Evolutionary conservation across 768 basidiomycete species (phyloP).

Genomic region (Leccinum longicurvipes): DNA sequence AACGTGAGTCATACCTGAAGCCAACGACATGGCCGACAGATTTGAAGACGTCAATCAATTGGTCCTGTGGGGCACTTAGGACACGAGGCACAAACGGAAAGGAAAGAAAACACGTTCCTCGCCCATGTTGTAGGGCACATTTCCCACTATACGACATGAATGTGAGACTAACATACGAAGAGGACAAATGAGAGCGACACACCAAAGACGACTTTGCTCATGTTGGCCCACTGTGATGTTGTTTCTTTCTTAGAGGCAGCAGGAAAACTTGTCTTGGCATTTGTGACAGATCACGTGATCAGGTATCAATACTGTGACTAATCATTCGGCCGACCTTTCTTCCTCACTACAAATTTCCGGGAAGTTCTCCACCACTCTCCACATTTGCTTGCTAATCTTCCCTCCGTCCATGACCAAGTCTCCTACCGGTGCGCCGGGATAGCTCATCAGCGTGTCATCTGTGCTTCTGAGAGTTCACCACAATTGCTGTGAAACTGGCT

Average conservation of each 20-base stretch:
- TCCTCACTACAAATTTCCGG: background rate
- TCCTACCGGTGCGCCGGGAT: background rate
- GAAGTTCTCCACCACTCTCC: conserved; percentile 3
- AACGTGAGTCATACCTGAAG: conserved; percentile 58
- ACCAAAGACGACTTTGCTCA: conserved; percentile 79
- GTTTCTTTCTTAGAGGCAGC: background rate
- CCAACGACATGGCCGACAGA: conserved; percentile 85
- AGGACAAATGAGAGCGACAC: conserved; percentile 18
- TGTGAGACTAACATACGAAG: background rate
- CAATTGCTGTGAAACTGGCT: background rate
- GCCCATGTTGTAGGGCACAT: conserved; percentile 88
- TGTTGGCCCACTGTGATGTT: conserved; percentile 16
- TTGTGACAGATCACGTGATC: background rate
- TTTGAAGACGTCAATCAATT: conserved; percentile 85
- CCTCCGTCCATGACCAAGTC: background rate
- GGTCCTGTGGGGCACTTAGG: conserved; percentile 47
- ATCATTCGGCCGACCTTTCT: background rate
- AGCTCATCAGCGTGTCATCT: background rate
- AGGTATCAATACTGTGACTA: background rate
- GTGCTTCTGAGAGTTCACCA: background rate
- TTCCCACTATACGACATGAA: conserved; percentile 54
- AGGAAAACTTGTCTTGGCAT: background rate
- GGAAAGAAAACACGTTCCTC: conserved; percentile 42
- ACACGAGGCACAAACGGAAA: background rate
- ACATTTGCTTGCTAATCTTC: background rate